phyloP scores from a whole-genome alignment of 768 basidiomycete species.

The Lactarius evosmus region DNA sequence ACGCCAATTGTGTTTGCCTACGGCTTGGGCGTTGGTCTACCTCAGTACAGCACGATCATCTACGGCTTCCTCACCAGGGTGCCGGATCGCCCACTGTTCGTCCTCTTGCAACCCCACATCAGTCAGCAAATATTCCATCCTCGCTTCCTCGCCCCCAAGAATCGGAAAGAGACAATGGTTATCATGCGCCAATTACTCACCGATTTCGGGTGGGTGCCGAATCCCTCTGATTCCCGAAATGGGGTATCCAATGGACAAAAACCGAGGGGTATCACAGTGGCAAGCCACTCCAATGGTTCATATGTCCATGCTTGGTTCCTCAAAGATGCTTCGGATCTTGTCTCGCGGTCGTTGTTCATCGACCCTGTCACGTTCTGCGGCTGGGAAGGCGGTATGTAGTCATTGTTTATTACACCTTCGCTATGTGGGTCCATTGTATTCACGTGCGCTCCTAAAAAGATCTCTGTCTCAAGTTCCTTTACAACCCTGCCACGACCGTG shows the following conservation, averaged over 20 bases:
- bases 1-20: constrained; percentile 83
- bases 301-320: constrained; percentile 89
- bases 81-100: constrained; percentile 67
- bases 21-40: constrained; percentile 80
- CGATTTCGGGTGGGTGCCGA: constrained; percentile 61
- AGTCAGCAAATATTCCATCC: constrained; percentile 83
- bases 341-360: constrained; percentile 79
- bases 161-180: constrained; percentile 54
- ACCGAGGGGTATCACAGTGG: constrained; percentile 62
- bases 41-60: constrained; percentile 66
- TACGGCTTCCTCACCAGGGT: constrained; percentile 53
- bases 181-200: constrained; percentile 55
- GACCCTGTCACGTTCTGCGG: constrained; percentile 89
- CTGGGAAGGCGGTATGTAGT: constrained; percentile 82
- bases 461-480: constrained; percentile 89
- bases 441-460: constrained; percentile 43
- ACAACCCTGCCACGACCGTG: constrained; percentile 63
- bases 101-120: constrained; percentile 81
- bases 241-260: constrained; percentile 27
- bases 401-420: background rate
- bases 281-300: constrained; percentile 90
- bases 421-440: background rate
- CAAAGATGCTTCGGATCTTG: constrained; percentile 67
- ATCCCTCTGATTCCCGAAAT: constrained; percentile 30
- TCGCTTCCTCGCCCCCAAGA: constrained; percentile 66